Evolutionary conservation across 352 stramenopile genomes (phyloP).

Genomic region (Globisporangium paroecandrum): DNA sequence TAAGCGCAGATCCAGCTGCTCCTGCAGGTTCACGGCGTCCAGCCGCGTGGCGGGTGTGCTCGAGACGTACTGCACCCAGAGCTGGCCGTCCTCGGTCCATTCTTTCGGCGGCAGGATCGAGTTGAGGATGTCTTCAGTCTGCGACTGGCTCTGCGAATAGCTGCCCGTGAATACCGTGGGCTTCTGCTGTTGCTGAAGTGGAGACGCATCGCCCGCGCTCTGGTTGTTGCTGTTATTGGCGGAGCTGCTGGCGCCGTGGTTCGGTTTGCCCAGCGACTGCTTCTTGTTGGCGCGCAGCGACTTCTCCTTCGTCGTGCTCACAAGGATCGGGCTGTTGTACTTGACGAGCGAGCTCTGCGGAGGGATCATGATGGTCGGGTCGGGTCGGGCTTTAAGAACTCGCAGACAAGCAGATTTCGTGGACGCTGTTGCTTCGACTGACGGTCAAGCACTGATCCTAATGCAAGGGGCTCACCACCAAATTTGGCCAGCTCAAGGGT

Average conservation of each 20-base stretch:
- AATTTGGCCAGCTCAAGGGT: not conserved
- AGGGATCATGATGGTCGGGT: constrained; percentile 57
- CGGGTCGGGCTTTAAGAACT: not conserved
- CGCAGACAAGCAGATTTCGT: too few species aligned
- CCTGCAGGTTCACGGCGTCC: constrained; percentile 90
- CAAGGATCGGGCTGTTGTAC: constrained; percentile 90
- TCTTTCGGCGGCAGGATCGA: constrained; percentile 89
- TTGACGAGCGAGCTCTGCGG: constrained; percentile 88
- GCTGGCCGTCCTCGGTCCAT: constrained; percentile 86
- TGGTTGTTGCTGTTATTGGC: constrained; percentile 17
- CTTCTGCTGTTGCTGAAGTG: constrained; percentile 23
- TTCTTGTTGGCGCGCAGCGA: constrained; percentile 40
- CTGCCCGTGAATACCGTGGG: constrained; percentile 66
- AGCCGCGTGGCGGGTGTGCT: constrained; percentile 89
- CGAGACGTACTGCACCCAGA: constrained; percentile 93
- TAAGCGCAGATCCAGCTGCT: constrained; percentile 88
- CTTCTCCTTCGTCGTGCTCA: constrained; percentile 86
- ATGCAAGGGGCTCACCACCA: too few species aligned
- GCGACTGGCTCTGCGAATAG: constrained; percentile 46
- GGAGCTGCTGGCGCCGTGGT: constrained; percentile 19
- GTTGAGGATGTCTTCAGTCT: constrained; percentile 91
- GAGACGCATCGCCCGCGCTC: not conserved
- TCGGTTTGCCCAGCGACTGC: constrained; percentile 28
- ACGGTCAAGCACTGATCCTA: too few species aligned
- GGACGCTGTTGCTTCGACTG: too few species aligned